Evolutionary conservation across 257 asterid genomes (phyloP), one percentile per base, ranked within the genome.

Genomic region (Solanum lycopersicoides): DNA sequence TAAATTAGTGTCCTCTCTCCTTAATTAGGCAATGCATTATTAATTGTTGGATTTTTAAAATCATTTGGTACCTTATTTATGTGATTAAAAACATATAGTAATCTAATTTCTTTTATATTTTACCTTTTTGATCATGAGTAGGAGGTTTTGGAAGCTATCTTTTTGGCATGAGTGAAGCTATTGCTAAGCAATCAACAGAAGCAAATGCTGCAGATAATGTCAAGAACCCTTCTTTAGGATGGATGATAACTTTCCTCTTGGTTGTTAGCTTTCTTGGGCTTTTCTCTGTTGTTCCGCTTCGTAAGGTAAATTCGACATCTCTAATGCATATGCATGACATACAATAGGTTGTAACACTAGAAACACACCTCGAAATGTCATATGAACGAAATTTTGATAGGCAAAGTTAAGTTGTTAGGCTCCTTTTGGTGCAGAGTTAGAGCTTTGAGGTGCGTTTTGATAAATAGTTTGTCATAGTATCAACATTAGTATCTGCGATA

Each of bases 81-180:
- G 83, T 76, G 83, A 25, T 76, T 23, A 76, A 30, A 13, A 42
- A n/a, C 13, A 76, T 7, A 44, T 76, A 18, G 39, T 6, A 76
- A 42, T 37, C 34, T 21, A 63, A 39, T 30, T 65, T 28, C 11
- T 35, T 39, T 25, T 76, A 32, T 15, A 34, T 35, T 6, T 34
- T 82, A 60, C 23, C 20, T 42, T 68, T n/a, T 65, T 88, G 53
- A 59, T 59, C 68, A 15, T 83, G 42, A 34, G 66, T 91, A 94
- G 98, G 98, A 66, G 98, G 98, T 2, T 94, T 94, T 35, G 98
- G 98, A 35, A 92, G 94, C 84, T 94, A 94, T 83, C 89, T 94
- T 13, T 92, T 90, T 47, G 98, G 92, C 9, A 94, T 93, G 98
- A 94, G 96, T 60, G 88, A 91, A 74, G 75, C 65, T 32, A 80